A percentile compares a stretch with the other conserved stretches of the same genome.
Conservation (phyloP, 2,329 filamentous ascomycete species). For the Fusarium burgessii region DNA sequence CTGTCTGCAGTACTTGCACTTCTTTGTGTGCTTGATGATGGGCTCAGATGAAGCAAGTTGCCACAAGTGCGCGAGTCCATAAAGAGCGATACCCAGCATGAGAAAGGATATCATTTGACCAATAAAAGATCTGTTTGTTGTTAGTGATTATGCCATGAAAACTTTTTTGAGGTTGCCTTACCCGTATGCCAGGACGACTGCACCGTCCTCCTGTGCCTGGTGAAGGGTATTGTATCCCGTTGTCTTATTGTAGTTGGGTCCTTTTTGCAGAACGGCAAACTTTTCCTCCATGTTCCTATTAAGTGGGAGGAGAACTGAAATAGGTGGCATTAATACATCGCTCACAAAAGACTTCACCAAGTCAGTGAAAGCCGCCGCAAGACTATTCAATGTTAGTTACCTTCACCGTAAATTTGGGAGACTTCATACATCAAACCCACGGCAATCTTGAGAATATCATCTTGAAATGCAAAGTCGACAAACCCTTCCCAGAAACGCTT, state of each 20-base stretch:
- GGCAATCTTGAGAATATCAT: constrained; percentile 81
- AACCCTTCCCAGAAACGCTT: constrained; percentile 71
- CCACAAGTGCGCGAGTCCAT: constrained; percentile 72
- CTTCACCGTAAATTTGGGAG: not conserved
- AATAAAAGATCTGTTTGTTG: constrained; percentile 64
- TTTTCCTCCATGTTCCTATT: constrained; percentile 80
- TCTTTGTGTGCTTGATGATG: constrained; percentile 77
- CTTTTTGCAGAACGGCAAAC: constrained; percentile 73
- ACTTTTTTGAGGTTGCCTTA: constrained; percentile 47
- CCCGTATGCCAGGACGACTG: constrained; percentile 79
- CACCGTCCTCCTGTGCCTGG: constrained; percentile 77
- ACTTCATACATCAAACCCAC: constrained; percentile 76
- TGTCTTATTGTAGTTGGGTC: constrained; percentile 64
- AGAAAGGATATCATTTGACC: constrained; percentile 75
- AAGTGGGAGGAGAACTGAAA: constrained; percentile 76
- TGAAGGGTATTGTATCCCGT: constrained; percentile 76
- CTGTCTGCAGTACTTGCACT: constrained; percentile 76
- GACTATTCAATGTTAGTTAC: constrained; percentile 55
- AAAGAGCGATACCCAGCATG: constrained; percentile 73
- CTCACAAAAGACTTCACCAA: constrained; percentile 79
- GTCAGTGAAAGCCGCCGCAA: constrained; percentile 77
- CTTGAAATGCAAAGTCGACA: constrained; percentile 78
- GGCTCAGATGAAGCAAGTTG: constrained; percentile 71
- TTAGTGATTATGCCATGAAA: not conserved
- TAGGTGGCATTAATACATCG: constrained; percentile 75